phyloP scores from a whole-genome alignment of 1,284 basidiomycete species.

The Apiotrichum gracile region DNA sequence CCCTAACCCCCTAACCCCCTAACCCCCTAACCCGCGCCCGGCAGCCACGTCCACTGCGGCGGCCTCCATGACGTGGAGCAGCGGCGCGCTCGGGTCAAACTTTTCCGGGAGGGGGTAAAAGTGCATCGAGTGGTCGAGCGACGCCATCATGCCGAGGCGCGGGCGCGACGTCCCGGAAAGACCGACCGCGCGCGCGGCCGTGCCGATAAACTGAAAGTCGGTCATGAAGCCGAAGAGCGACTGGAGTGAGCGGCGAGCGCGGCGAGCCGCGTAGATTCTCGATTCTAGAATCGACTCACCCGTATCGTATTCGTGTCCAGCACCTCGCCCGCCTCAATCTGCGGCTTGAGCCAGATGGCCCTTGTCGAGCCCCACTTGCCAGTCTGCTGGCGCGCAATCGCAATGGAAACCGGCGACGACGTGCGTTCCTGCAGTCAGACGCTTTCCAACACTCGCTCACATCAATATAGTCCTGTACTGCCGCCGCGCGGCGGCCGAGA shows the following conservation, averaged over 20 bases:
- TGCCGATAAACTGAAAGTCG: conserved; percentile 69
- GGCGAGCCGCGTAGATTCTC: no score
- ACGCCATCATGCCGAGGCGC: conserved; percentile 65
- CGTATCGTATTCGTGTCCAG: conserved; percentile 64
- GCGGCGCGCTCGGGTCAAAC: conserved; percentile 71
- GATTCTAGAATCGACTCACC: conserved; percentile 45
- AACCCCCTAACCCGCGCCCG: conserved; percentile 69
- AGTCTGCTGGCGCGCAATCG: not conserved
- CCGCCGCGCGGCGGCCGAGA: conserved; percentile 18
- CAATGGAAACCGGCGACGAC: not conserved
- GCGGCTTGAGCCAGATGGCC: not conserved
- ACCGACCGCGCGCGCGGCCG: conserved; percentile 59
- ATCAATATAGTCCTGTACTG: conserved; percentile 52
- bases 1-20: no score
- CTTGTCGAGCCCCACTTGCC: not conserved
- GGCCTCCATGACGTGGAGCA: conserved; percentile 71
- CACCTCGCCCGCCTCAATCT: not conserved
- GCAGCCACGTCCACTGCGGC: conserved; percentile 56
- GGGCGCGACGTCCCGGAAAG: conserved; percentile 49
- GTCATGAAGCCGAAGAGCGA: conserved; percentile 81
- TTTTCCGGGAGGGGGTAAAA: conserved; percentile 67
- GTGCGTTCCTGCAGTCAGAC: conserved; percentile 4
- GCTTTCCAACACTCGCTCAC: conserved; percentile 24
- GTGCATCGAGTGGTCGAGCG: conserved; percentile 76
- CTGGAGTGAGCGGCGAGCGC: conserved; percentile 44